These are phyloP conservation scores for Pichia sp. DNA, from an alignment of 1,139 yeast species.

Conservation along the genomic window DNA sequence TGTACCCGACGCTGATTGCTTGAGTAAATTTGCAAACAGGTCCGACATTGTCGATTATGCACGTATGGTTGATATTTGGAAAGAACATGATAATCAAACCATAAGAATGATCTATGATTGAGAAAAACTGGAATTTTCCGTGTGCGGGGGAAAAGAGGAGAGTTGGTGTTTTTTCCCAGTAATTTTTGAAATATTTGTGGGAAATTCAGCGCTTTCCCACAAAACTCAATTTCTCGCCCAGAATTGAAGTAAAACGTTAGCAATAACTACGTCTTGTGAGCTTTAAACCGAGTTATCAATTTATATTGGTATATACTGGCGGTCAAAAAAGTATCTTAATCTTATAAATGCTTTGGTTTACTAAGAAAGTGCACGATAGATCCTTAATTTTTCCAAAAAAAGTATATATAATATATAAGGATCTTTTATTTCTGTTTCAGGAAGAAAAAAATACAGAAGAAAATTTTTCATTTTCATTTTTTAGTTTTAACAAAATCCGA, in stretches of 20 bases:
- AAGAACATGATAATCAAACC: not conserved
- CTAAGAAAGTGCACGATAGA: no score
- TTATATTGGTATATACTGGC: no score
- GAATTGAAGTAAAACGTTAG: no score
- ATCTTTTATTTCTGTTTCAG: not conserved
- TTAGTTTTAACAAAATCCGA: not conserved
- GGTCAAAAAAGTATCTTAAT: no score
- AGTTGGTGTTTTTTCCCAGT: not conserved
- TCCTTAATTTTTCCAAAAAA: no score
- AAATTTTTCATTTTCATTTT: not conserved
- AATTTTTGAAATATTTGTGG: not conserved
- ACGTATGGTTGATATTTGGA: not conserved
- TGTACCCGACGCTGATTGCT: constrained; percentile 20
- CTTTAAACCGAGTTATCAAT: no score
- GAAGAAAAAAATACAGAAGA: not conserved
- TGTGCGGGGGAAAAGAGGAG: not conserved
- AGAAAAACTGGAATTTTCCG: no score
- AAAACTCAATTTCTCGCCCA: not conserved
- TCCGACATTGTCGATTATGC: constrained; percentile 25
- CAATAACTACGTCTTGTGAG: no score
- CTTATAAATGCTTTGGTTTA: no score
- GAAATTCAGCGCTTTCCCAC: not conserved
- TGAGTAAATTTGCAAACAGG: constrained; percentile 40
- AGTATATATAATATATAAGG: no score
- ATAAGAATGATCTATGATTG: not conserved